These are phyloP conservation scores for Pseudogymnoascus sp. DNA, from an alignment of 2,329 filamentous ascomycete species.

Conservation along the genomic window DNA sequence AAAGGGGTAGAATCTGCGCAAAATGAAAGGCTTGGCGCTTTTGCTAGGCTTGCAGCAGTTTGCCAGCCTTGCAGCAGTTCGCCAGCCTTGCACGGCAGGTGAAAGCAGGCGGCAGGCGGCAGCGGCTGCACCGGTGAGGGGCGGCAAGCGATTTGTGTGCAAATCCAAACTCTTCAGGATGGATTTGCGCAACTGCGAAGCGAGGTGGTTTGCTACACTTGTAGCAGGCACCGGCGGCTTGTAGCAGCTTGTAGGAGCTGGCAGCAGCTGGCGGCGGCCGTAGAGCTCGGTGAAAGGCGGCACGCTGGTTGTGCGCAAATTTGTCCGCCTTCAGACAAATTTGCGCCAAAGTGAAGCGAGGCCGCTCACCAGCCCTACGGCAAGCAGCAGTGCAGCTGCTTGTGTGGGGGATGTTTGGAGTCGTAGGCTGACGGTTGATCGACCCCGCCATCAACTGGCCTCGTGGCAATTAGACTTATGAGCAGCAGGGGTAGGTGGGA, in stretches of 20 bases:
- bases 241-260: neutral
- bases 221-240: neutral
- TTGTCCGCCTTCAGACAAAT: neutral
- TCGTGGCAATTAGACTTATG: no score
- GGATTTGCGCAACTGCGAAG: neutral
- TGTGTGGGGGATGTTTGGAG: no score
- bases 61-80: neutral
- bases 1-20: neutral
- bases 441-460: no score
- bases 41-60: neutral
- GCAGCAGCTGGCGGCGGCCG: neutral
- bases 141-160: neutral
- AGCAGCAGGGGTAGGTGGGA: no score
- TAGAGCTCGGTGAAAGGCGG: neutral
- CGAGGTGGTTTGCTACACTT: neutral
- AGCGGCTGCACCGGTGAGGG: neutral
- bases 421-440: no score
- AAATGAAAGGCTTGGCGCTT: neutral
- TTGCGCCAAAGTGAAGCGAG: neutral
- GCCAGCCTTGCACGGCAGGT: neutral
- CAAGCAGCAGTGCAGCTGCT: no score
- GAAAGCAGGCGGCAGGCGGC: neutral
- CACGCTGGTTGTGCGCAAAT: neutral
- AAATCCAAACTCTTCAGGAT: neutral
- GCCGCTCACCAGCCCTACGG: neutral